Conservation (phyloP, 2,329 filamentous ascomycete species). For the Neofusicoccum parvum region DNA sequence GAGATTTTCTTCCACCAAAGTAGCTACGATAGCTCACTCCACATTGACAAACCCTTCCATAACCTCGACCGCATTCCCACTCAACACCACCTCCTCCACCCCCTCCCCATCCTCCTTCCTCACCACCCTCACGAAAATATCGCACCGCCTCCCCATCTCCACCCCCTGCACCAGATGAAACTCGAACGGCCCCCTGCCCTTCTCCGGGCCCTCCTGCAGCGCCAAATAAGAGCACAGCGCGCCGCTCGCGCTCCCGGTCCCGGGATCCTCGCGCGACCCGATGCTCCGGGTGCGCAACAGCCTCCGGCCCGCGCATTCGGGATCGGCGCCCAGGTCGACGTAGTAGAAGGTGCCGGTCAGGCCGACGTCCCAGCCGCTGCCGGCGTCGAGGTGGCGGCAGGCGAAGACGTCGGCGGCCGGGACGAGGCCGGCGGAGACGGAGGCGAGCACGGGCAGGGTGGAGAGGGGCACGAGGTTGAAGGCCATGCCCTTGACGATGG, state of each 20-base stretch:
- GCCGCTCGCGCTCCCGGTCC: conserved; percentile 54
- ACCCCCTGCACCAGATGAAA: conserved; percentile 45
- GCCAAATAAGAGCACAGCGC: conserved; percentile 48
- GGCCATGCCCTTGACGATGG: conserved; percentile 71
- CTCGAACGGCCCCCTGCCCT: background rate
- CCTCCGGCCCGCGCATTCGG: background rate
- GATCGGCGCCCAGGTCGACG: conserved; percentile 42
- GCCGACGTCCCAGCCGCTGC: conserved; percentile 58
- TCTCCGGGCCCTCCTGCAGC: conserved; percentile 37
- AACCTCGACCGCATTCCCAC: conserved; percentile 47
- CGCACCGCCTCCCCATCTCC: conserved; percentile 54
- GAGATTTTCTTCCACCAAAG: too few relatives aligned
- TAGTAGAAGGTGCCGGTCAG: conserved; percentile 64
- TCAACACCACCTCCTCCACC: conserved; percentile 45
- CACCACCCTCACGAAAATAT: conserved; percentile 50
- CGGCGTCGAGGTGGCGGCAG: conserved; percentile 44
- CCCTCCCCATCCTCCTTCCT: conserved; percentile 40
- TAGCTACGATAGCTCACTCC: conserved; percentile 20
- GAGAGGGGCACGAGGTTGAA: conserved; percentile 67
- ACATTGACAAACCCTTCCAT: conserved; percentile 36
- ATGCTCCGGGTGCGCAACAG: conserved; percentile 65
- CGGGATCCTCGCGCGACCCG: conserved; percentile 51
- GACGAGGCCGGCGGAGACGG: conserved; percentile 36
- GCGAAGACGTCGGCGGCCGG: conserved; percentile 47
- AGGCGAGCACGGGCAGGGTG: conserved; percentile 60